Evolutionary conservation across 768 basidiomycete genomes (phyloP).

Genomic region (Pleurotus tuoliensis): DNA sequence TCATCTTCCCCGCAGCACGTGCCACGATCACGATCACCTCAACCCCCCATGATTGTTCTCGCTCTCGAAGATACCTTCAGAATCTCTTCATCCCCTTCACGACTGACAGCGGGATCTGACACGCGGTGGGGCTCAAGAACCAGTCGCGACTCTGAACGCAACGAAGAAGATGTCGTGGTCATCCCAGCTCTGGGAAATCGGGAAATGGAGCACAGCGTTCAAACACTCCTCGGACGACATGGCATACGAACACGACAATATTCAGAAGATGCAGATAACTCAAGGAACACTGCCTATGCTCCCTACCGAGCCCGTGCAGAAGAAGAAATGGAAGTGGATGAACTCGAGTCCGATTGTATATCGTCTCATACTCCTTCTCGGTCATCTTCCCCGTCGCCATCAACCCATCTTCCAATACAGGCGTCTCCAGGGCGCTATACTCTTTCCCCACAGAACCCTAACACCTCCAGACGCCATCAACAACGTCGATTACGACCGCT

Average conservation of each 20-base stretch:
- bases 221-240: conserved; percentile 49
- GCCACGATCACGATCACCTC: background rate
- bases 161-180: conserved; percentile 46
- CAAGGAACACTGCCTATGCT: background rate
- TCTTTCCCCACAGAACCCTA: conserved; percentile 5
- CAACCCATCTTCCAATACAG: conserved; percentile 17
- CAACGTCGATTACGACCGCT: background rate
- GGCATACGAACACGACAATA: conserved; percentile 34
- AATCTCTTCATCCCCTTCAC: conserved; percentile 23
- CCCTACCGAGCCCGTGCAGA: conserved; percentile 14
- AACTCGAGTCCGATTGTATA: conserved; percentile 53
- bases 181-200: conserved; percentile 54
- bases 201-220: conserved; percentile 52
- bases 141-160: conserved; percentile 23
- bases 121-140: background rate
- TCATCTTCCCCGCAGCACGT: conserved; percentile 8
- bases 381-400: conserved; percentile 41
- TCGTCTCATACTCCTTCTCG: conserved; percentile 36
- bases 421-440: conserved; percentile 10
- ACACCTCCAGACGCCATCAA: background rate
- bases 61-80: conserved; percentile 59
- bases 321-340: conserved; percentile 45
- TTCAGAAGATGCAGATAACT: conserved; percentile 9
- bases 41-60: conserved; percentile 35
- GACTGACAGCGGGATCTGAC: background rate